A percentile compares a stretch with the other conserved stretches of the same genome.
Evolutionary conservation across 116 monocot species (phyloP).

Genomic region (Iris pallida): DNA sequence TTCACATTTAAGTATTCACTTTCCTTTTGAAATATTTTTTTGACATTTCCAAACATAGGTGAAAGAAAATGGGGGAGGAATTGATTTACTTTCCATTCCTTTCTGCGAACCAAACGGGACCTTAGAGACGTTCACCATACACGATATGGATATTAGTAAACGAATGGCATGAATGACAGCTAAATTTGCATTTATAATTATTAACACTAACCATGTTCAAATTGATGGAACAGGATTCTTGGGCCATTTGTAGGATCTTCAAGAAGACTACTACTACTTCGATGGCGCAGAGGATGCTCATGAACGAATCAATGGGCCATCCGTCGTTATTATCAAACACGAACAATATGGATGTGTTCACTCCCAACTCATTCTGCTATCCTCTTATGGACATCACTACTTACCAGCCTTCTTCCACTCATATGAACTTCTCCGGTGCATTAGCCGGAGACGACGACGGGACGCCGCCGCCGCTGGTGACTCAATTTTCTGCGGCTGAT

Average conservation of each 20-base stretch:
- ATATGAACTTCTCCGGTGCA: conserved; percentile 23
- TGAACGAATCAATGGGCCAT: conserved; percentile 25
- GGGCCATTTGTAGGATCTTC: conserved; percentile 42
- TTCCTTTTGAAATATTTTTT: no score
- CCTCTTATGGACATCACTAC: conserved; percentile 2
- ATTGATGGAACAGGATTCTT: conserved; percentile 24
- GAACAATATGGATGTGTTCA: conserved; percentile 4
- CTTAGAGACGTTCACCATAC: not conserved
- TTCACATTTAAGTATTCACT: no score
- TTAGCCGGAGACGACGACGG: not conserved
- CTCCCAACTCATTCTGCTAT: conserved; percentile 9
- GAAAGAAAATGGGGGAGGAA: no score
- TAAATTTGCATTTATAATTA: conserved; percentile 6
- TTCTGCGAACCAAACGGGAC: no score
- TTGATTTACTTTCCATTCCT: no score
- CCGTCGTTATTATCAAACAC: not conserved
- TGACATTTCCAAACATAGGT: no score
- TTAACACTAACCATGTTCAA: no score
- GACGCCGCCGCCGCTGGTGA: no score
- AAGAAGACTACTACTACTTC: conserved; percentile 27
- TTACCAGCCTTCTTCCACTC: not conserved
- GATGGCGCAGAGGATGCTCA: conserved; percentile 21
- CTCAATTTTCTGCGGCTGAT: conserved; percentile 1
- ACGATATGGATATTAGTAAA: conserved; percentile 16
- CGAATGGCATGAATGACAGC: conserved; percentile 43